Evolutionary conservation across 805 yeast genomes (phyloP).

Genomic region (Pichia insulana): DNA sequence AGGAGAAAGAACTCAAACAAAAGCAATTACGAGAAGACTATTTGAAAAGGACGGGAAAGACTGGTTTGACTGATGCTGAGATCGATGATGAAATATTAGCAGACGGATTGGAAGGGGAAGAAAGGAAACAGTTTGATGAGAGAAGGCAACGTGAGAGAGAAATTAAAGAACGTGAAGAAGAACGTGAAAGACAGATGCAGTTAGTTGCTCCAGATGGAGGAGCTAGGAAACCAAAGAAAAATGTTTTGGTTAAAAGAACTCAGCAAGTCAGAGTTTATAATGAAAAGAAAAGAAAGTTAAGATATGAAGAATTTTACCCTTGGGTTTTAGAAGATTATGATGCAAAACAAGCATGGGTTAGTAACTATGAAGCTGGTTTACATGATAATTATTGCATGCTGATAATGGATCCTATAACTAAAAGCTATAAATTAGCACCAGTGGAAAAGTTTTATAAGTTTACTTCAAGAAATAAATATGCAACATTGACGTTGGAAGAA

Average conservation of each 20-base stretch:
- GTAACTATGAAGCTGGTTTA: conserved; percentile 85
- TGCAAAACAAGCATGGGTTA: conserved; percentile 90
- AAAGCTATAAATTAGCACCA: conserved; percentile 78
- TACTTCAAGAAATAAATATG: conserved; percentile 87
- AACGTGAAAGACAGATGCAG: conserved; percentile 40
- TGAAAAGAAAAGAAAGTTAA: conserved; percentile 70
- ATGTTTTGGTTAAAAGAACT: conserved; percentile 65
- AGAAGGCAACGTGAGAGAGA: conserved; percentile 21
- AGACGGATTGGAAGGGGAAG: conserved; percentile 31
- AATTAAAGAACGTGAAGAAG: conserved; percentile 28
- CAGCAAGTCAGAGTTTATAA: conserved; percentile 74
- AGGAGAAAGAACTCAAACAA: conserved; percentile 30
- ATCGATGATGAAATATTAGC: conserved; percentile 25
- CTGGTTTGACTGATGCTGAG: conserved; percentile 16
- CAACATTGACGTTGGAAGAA: conserved; percentile 89
- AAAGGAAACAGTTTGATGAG: conserved; percentile 29
- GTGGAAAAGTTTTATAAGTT: conserved; percentile 90
- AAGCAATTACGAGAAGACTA: conserved; percentile 32
- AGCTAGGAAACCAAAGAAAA: conserved; percentile 57
- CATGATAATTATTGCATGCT: conserved; percentile 80
- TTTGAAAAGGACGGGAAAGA: conserved; percentile 13
- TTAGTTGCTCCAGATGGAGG: conserved; percentile 91
- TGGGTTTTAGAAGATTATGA: conserved; percentile 98
- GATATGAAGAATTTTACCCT: conserved; percentile 95
- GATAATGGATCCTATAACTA: conserved; percentile 74